These are phyloP conservation scores for Angomonas deanei DNA, from an alignment of 208 protist genomes.

Conservation along the genomic window DNA sequence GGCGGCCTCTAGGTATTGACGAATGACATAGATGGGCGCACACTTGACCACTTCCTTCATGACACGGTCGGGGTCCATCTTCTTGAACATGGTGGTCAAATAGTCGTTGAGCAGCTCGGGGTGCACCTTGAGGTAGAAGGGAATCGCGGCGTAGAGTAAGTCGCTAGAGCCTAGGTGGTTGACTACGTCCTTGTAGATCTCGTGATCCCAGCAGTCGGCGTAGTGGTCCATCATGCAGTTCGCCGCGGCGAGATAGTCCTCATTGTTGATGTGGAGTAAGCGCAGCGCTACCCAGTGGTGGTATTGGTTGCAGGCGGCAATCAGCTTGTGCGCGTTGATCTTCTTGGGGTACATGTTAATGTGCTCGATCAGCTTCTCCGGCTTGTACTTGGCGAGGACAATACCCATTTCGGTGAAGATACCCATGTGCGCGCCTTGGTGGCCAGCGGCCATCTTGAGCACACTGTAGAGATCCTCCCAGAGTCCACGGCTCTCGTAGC, in stretches of 20 bases:
- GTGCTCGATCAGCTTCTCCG: constrained; percentile 99
- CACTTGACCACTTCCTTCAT: constrained; percentile 86
- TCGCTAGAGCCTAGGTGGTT: constrained; percentile 95
- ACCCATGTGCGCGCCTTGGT: constrained; percentile 97
- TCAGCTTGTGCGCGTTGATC: constrained; percentile 98
- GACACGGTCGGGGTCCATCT: constrained; percentile 97
- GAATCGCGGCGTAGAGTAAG: constrained; percentile 95
- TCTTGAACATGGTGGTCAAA: constrained; percentile 88
- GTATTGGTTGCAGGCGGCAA: constrained; percentile 91
- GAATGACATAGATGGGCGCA: constrained; percentile 92
- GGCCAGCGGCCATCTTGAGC: constrained; percentile 91
- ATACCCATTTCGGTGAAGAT: constrained; percentile 99
- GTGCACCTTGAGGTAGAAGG: constrained; percentile 95
- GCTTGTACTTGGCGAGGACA: constrained; percentile 98
- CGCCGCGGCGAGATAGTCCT: constrained; percentile 98
- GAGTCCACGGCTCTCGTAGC: constrained; percentile 86
- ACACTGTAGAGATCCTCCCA: constrained; percentile 96
- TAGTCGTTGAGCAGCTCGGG: constrained; percentile 95
- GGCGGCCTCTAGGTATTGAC: constrained; percentile 94
- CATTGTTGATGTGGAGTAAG: constrained; percentile 96
- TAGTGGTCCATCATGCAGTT: constrained; percentile 98
- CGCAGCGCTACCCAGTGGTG: constrained; percentile 95
- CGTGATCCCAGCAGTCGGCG: constrained; percentile 95
- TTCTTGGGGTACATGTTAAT: constrained; percentile 96
- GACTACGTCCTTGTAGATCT: constrained; percentile 97